Percentiles rank a stretch among this genome's conserved stretches.
phyloP scores from a whole-genome alignment of 1,284 basidiomycete species.

The Exobasidium cylindrosporum region DNA sequence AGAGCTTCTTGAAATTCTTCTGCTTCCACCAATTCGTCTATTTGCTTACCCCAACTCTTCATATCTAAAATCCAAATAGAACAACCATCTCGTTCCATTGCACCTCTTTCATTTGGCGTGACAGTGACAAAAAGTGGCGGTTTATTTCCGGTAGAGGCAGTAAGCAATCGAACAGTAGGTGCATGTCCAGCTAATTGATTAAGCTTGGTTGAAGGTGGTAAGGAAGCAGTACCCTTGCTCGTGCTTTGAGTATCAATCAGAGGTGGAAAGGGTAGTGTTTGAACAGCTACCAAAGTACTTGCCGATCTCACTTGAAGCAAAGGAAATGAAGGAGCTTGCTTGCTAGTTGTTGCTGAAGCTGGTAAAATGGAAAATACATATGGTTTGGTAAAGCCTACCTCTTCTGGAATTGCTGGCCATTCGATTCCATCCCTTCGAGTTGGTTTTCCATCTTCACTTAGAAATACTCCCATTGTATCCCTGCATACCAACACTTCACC shows the following conservation, averaged over 20 bases:
- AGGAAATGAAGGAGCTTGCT: constrained; percentile 19
- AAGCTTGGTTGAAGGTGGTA: background rate
- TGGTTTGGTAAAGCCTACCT: constrained; percentile 74
- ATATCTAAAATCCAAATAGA: constrained; percentile 74
- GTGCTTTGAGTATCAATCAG: constrained; percentile 7
- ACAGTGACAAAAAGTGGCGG: constrained; percentile 34
- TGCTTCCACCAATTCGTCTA: constrained; percentile 75
- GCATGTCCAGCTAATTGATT: constrained; percentile 6
- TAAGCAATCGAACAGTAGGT: constrained; percentile 30
- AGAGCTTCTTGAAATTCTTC: constrained; percentile 78
- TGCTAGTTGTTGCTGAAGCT: background rate
- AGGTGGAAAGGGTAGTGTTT: constrained; percentile 38
- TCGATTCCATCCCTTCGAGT: constrained; percentile 65
- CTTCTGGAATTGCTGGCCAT: constrained; percentile 79
- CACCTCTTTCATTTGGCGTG: constrained; percentile 23
- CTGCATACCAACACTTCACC: constrained; percentile 72
- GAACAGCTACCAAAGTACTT: constrained; percentile 36
- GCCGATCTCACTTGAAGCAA: constrained; percentile 39
- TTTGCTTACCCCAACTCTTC: constrained; percentile 72
- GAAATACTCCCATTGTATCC: constrained; percentile 58
- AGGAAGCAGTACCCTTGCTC: constrained; percentile 3
- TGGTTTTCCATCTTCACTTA: constrained; percentile 69
- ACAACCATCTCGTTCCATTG: constrained; percentile 59
- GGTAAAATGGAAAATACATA: constrained; percentile 67
- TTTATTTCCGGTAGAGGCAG: constrained; percentile 27